These are phyloP conservation scores for Chenopodium formosanum DNA, from an alignment of 148 eudicot genomes.

Conservation along the genomic window DNA sequence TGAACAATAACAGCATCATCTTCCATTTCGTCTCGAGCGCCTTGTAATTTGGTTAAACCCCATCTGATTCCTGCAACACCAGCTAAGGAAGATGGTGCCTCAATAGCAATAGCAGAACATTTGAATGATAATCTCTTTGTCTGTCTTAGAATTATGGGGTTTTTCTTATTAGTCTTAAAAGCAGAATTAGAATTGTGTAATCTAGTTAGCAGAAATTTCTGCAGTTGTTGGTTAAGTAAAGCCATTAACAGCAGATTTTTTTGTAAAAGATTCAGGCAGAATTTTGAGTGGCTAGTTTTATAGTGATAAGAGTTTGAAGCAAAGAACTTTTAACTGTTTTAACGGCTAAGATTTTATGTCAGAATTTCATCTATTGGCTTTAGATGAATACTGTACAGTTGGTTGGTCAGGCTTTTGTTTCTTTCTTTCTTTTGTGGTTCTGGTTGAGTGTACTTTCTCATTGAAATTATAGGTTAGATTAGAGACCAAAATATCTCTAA, in stretches of 20 bases:
- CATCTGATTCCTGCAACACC: conserved; percentile 58
- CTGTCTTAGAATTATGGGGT: conserved; percentile 17
- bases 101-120: conserved; percentile 86
- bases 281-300: conserved; percentile 35
- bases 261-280: conserved; percentile 13
- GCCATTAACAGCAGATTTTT: conserved; percentile 45
- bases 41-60: conserved; percentile 78
- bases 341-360: conserved; percentile 44
- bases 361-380: conserved; percentile 5
- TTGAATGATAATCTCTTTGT: conserved; percentile 33
- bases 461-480: background rate
- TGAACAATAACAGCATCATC: conserved; percentile 67
- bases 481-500: background rate
- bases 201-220: conserved; percentile 47
- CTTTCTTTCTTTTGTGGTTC: conserved; percentile 12
- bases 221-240: conserved; percentile 61
- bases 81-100: conserved; percentile 55
- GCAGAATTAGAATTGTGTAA: conserved; percentile 32
- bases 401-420: background rate
- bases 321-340: conserved; percentile 19
- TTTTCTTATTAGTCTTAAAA: conserved; percentile 40
- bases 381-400: background rate
- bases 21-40: conserved; percentile 93
- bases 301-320: conserved; percentile 34
- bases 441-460: conserved; percentile 4